These are phyloP conservation scores for Ulvella scutata DNA, from an alignment of 139 green algal species.

Conservation along the genomic window DNA sequence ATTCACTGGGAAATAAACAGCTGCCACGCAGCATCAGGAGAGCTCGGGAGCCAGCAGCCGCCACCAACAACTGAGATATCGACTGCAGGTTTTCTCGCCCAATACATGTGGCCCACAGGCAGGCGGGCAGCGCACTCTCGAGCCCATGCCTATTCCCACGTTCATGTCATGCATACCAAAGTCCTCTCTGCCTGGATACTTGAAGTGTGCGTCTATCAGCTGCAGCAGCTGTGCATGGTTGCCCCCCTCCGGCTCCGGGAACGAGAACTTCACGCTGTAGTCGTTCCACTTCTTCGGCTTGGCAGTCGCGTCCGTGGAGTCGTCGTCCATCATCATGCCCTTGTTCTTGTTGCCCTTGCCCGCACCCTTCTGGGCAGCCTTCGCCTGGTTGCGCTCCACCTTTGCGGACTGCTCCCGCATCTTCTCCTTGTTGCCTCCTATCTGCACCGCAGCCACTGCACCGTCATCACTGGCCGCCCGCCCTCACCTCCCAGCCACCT, in stretches of 20 bases:
- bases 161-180: conserved; percentile 86
- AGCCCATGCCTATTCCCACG: conserved; percentile 97
- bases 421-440: conserved; percentile 71
- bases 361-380: conserved; percentile 31
- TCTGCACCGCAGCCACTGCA: neutral
- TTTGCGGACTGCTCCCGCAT: conserved; percentile 52
- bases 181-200: conserved; percentile 86
- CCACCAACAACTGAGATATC: no score
- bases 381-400: conserved; percentile 48
- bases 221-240: conserved; percentile 64
- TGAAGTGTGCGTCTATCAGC: conserved; percentile 85
- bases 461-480: no score
- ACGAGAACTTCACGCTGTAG: conserved; percentile 87
- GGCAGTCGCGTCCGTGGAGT: conserved; percentile 10
- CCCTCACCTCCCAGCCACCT: no score
- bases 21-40: no score
- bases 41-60: no score
- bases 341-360: conserved; percentile 19
- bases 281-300: conserved; percentile 57
- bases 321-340: conserved; percentile 22
- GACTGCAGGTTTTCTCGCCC: no score
- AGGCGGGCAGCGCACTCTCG: conserved; percentile 13
- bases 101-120: no score
- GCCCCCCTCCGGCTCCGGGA: conserved; percentile 89
- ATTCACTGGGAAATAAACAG: no score